Conservation (phyloP, 106 monocot genomes). For the Vanilla planifolia region DNA sequence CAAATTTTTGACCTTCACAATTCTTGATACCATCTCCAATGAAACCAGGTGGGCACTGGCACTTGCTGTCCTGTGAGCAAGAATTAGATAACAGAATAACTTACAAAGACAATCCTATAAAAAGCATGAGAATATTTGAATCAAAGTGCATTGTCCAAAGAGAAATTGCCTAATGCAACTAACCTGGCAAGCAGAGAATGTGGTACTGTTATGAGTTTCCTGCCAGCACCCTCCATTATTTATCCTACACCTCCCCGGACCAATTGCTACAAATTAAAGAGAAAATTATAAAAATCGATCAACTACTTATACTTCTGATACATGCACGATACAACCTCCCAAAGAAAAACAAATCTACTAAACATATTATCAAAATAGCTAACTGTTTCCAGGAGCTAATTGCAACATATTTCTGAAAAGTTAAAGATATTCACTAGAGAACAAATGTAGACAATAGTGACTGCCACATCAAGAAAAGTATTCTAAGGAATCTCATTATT, state of each 20-base stretch:
- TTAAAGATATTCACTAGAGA: too few species aligned
- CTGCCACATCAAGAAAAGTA: too few species aligned
- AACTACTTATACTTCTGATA: neutral
- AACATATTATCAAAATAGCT: too few species aligned
- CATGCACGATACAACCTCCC: neutral
- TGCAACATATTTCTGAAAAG: too few species aligned
- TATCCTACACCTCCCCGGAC: conserved; percentile 85
- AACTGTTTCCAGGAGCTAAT: too few species aligned
- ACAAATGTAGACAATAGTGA: too few species aligned
- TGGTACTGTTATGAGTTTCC: conserved; percentile 32
- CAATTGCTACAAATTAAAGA: conserved; percentile 45
- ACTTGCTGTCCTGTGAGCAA: conserved; percentile 53
- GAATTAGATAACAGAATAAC: neutral
- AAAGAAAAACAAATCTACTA: neutral
- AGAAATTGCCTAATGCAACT: neutral
- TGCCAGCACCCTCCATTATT: conserved; percentile 96
- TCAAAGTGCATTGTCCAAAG: neutral
- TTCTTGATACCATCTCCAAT: conserved; percentile 65
- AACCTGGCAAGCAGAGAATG: conserved; percentile 89
- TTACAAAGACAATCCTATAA: neutral
- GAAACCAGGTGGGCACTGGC: conserved; percentile 82
- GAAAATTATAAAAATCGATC: neutral
- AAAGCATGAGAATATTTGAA: neutral
- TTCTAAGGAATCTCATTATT: too few species aligned
- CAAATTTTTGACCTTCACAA: conserved; percentile 60